Percentiles rank a stretch among this genome's conserved stretches.
Evolutionary conservation across 2,329 filamentous ascomycete genomes (phyloP).

Genomic region (Phyllosticta paracitricarpa): DNA sequence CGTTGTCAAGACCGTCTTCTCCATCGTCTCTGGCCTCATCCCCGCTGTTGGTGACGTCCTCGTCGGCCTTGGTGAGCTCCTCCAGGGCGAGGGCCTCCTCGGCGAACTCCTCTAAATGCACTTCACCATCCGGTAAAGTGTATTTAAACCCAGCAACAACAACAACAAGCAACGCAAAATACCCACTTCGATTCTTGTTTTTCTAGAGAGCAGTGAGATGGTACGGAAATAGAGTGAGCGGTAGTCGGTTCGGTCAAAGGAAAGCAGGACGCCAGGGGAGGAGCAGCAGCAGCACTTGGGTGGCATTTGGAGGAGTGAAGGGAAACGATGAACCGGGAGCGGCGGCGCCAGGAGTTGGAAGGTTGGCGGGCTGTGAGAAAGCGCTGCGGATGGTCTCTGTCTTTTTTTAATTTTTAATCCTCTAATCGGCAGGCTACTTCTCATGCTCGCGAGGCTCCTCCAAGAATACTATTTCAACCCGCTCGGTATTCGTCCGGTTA

Average conservation of each 20-base stretch:
- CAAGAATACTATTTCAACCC: background rate
- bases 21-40: slow-evolving; percentile 7
- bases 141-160: background rate
- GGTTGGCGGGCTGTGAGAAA: background rate
- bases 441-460: background rate
- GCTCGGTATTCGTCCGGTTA: background rate
- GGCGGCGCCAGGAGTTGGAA: background rate
- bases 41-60: slow-evolving; percentile 11
- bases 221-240: background rate
- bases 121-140: background rate
- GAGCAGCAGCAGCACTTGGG: background rate
- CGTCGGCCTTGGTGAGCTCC: slow-evolving; percentile 11
- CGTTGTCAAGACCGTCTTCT: slow-evolving; percentile 8
- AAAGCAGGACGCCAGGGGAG: background rate
- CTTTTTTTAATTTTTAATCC: slow-evolving; percentile 3
- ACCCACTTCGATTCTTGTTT: background rate
- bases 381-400: background rate
- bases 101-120: slow-evolving; percentile 6
- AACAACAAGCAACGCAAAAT: background rate
- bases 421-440: background rate
- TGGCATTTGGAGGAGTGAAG: background rate
- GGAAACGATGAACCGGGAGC: background rate
- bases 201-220: background rate
- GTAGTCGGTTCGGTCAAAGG: background rate
- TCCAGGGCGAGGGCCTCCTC: slow-evolving; percentile 9